Evolutionary conservation across 2,329 filamentous ascomycete genomes (phyloP).

Genomic region (Phialophora expanda): DNA sequence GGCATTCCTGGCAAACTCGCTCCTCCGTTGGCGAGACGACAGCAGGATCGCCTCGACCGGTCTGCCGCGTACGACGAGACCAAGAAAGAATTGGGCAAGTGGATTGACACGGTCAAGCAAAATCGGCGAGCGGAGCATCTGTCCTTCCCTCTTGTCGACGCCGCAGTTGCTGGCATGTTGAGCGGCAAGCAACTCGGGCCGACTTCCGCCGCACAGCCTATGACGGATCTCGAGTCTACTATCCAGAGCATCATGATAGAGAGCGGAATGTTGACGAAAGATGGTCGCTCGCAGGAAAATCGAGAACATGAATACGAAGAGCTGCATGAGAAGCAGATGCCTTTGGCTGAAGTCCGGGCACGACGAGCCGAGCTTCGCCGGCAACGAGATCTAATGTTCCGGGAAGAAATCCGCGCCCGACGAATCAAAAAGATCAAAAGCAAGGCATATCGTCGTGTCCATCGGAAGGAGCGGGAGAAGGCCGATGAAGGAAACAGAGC

Average conservation of each 20-base stretch:
- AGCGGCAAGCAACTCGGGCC: slow-evolving; percentile 70
- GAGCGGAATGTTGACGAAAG: slow-evolving; percentile 71
- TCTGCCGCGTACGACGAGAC: slow-evolving; percentile 85
- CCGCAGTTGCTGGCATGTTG: slow-evolving; percentile 64
- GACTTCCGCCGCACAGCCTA: slow-evolving; percentile 62
- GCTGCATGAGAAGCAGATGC: slow-evolving; percentile 72
- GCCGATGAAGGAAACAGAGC: slow-evolving; percentile 24
- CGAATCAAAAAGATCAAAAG: slow-evolving; percentile 99
- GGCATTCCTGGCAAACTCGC: slow-evolving; percentile 72
- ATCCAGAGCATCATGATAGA: slow-evolving; percentile 90
- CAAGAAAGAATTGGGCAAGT: slow-evolving; percentile 86
- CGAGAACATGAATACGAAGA: slow-evolving; percentile 72
- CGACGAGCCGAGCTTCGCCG: slow-evolving; percentile 75
- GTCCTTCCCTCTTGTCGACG: slow-evolving; percentile 80
- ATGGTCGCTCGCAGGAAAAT: slow-evolving; percentile 66
- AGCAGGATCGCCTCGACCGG: slow-evolving; percentile 84
- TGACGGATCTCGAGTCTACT: slow-evolving; percentile 81
- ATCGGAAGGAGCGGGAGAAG: slow-evolving; percentile 65
- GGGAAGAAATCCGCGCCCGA: slow-evolving; percentile 85
- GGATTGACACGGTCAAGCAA: slow-evolving; percentile 93
- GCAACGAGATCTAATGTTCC: slow-evolving; percentile 81
- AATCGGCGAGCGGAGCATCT: slow-evolving; percentile 92
- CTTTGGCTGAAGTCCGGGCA: slow-evolving; percentile 73
- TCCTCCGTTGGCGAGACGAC: slow-evolving; percentile 80
- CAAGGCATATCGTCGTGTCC: slow-evolving; percentile 89